A percentile compares a stretch with the other conserved stretches of the same genome.
Evolutionary conservation across 441 rosid genomes (phyloP).

Genomic region (Sinapis alba): DNA sequence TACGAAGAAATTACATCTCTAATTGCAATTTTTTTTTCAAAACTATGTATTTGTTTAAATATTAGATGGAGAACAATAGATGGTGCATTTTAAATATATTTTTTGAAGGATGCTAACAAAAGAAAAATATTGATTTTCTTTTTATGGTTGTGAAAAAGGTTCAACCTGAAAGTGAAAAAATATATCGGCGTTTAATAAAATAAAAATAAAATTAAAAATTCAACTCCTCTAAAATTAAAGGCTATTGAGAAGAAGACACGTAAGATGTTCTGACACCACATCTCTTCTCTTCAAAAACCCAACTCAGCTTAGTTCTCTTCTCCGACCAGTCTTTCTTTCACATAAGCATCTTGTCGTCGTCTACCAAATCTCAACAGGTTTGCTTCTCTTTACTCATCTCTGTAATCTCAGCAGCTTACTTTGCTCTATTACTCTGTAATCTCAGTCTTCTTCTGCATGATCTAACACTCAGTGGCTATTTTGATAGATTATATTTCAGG

Average conservation of each 20-base stretch:
- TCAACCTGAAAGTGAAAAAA: too few relatives aligned
- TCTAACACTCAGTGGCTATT: neutral
- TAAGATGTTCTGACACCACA: constrained; percentile 53
- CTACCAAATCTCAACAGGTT: constrained; percentile 27
- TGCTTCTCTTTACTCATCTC: constrained; percentile 17
- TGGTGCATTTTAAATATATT: too few relatives aligned
- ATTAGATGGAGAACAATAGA: too few relatives aligned
- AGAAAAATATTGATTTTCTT: too few relatives aligned
- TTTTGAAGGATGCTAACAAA: too few relatives aligned
- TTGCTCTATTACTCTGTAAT: neutral
- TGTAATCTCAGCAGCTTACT: neutral
- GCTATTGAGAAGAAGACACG: constrained; percentile 51
- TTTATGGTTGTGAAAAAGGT: too few relatives aligned
- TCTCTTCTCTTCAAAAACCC: constrained; percentile 37
- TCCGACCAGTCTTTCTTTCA: neutral
- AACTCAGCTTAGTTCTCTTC: constrained; percentile 7
- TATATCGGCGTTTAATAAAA: too few relatives aligned
- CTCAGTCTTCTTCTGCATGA: constrained; percentile 4
- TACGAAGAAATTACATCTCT: too few relatives aligned
- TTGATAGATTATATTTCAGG: neutral
- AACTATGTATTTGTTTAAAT: too few relatives aligned
- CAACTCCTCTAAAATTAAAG: neutral
- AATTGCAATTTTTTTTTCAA: too few relatives aligned
- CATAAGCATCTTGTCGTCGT: constrained; percentile 4
- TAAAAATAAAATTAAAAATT: neutral